Evolutionary conservation across 306 rosid species (phyloP).

Genomic region (Malus domestica): ASM211411v1 NC_041791.1:37212001-37212500

Average conservation of each 20-base stretch:
- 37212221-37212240: neutral
- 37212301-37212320: constrained; percentile 57
- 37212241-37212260: constrained; percentile 24
- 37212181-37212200: constrained; percentile 72
- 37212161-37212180: constrained; percentile 92
- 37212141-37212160: constrained; percentile 75
- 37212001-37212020: constrained; percentile 70
- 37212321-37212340: constrained; percentile 83
- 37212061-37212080: constrained; percentile 43
- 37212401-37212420: neutral
- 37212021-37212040: constrained; percentile 93
- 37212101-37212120: neutral
- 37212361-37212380: constrained; percentile 10
- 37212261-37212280: constrained; percentile 47
- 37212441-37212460: neutral
- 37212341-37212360: constrained; percentile 63
- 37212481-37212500: neutral
- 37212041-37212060: constrained; percentile 95
- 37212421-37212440: neutral
- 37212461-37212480: neutral
- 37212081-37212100: constrained; percentile 3
- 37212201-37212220: constrained; percentile 30
- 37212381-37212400: neutral
- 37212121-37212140: constrained; percentile 19
- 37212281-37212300: constrained; percentile 72